phyloP scores from a whole-genome alignment of 2,329 filamentous ascomycete genomes.

The Hirsutella thompsonii region DNA sequence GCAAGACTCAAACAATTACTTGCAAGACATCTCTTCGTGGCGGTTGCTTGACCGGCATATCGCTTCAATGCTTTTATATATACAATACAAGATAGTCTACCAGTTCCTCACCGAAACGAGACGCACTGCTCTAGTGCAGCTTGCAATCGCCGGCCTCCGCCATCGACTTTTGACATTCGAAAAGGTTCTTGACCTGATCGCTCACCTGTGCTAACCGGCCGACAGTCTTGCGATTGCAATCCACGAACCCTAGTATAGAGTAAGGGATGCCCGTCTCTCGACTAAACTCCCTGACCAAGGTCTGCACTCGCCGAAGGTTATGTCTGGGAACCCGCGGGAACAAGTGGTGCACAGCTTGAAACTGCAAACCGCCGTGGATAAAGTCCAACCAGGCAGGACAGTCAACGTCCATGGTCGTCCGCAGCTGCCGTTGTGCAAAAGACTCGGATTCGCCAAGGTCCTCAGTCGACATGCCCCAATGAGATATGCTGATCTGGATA shows the following conservation, averaged over 20 bases:
- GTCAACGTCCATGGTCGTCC: conserved; percentile 89
- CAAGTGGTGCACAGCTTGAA: conserved; percentile 79
- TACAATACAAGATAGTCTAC: no score
- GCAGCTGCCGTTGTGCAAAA: conserved; percentile 80
- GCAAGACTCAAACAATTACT: no score
- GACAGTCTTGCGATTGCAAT: conserved; percentile 73
- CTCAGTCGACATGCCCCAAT: conserved; percentile 87
- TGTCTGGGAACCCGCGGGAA: conserved; percentile 76
- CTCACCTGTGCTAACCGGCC: conserved; percentile 65
- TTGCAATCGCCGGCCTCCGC: conserved; percentile 1
- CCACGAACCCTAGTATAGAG: conserved; percentile 74
- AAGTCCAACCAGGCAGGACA: conserved; percentile 83
- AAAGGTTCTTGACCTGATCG: conserved; percentile 62
- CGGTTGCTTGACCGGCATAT: no score
- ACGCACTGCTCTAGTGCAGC: not conserved
- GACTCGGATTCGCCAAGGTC: conserved; percentile 74
- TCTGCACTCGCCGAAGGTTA: conserved; percentile 65
- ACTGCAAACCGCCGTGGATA: conserved; percentile 78
- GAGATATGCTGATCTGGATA: conserved; percentile 80
- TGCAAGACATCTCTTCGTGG: no score
- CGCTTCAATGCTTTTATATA: no score
- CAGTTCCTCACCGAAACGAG: no score
- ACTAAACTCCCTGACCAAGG: conserved; percentile 69
- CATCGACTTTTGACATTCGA: conserved; percentile 47
- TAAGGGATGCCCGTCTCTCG: conserved; percentile 74